Percentiles rank a stretch among this genome's conserved stretches.
Conservation (phyloP, 805 yeast species). For the Kodamaea sagamina region DNA sequence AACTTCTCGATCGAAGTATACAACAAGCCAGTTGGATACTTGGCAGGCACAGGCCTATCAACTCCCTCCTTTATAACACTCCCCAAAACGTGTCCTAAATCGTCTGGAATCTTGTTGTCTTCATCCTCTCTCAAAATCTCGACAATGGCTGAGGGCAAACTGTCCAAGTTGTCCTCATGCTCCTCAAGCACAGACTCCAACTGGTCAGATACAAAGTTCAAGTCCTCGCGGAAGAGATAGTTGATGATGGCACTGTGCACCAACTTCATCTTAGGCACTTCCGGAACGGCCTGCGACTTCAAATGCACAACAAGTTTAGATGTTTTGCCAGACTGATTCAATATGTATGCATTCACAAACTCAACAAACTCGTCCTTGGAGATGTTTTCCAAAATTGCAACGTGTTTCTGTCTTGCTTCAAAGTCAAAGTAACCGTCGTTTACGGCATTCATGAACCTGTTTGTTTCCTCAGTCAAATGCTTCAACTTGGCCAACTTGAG, state of each 20-base stretch:
- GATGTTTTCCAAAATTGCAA: conserved; percentile 53
- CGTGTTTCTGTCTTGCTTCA: conserved; percentile 55
- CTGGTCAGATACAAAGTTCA: conserved; percentile 26
- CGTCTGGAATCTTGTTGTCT: conserved; percentile 9
- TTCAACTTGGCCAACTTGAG: conserved; percentile 71
- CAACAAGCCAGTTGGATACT: conserved; percentile 51
- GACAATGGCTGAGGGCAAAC: conserved; percentile 23
- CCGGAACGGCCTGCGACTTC: conserved; percentile 49
- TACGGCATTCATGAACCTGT: conserved; percentile 65
- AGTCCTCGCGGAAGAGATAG: conserved; percentile 24
- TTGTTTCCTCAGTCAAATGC: conserved; percentile 75
- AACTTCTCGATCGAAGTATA: conserved; percentile 53
- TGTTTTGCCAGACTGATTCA: conserved; percentile 17
- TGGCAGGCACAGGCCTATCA: conserved; percentile 33
- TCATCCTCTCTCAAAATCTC: conserved; percentile 21
- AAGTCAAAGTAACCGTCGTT: conserved; percentile 81
- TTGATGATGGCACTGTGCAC: conserved; percentile 30
- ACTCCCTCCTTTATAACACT: conserved; percentile 21
- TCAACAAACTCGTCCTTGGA: conserved; percentile 58
- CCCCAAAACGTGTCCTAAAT: conserved; percentile 14
- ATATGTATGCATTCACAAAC: conserved; percentile 51
- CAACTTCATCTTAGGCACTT: conserved; percentile 20
- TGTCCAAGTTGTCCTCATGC: conserved; percentile 13
- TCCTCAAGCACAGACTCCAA: conserved; percentile 22
- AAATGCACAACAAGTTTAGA: conserved; percentile 39